These are phyloP conservation scores for Cladophialophora immunda DNA, from an alignment of 2,329 filamentous ascomycete species.

Conservation along the genomic window DNA sequence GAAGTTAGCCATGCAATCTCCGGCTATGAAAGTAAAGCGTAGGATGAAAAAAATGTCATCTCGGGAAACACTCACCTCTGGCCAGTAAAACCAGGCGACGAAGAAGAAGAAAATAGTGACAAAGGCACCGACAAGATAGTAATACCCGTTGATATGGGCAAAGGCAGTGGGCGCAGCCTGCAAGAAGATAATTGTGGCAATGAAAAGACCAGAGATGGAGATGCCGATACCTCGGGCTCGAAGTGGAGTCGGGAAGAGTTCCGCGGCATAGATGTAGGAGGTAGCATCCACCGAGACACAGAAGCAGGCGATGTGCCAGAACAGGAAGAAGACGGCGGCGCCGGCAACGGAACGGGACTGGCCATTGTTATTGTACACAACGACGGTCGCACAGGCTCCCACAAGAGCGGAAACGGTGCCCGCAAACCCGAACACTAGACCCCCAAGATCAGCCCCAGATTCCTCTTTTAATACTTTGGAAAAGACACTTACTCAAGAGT, in stretches of 20 bases:
- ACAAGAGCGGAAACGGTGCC: constrained; percentile 44
- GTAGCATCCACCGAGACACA: constrained; percentile 48
- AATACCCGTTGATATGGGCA: constrained; percentile 45
- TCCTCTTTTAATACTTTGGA: background rate
- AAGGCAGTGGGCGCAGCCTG: constrained; percentile 40
- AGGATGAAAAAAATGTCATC: background rate
- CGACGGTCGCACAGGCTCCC: constrained; percentile 54
- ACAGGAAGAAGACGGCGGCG: constrained; percentile 51
- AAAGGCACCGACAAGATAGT: constrained; percentile 43
- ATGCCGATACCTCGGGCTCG: constrained; percentile 23
- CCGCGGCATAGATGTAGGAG: constrained; percentile 20
- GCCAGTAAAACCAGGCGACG: constrained; percentile 73
- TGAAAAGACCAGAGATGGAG: constrained; percentile 24
- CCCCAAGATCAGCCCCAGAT: background rate
- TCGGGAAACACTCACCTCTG: constrained; percentile 54
- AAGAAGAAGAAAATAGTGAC: constrained; percentile 66
- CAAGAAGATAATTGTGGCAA: constrained; percentile 29
- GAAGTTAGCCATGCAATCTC: background rate
- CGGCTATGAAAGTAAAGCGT: background rate
- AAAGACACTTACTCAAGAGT: constrained; percentile 30
- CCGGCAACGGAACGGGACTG: constrained; percentile 55
- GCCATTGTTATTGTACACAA: constrained; percentile 55
- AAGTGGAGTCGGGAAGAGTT: constrained; percentile 25
- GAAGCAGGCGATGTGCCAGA: constrained; percentile 51
- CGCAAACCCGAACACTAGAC: constrained; percentile 47